These are phyloP conservation scores for Trichocladium uniseriatum DNA, from an alignment of 495 filamentous ascomycete genomes.

Conservation along the genomic window DNA sequence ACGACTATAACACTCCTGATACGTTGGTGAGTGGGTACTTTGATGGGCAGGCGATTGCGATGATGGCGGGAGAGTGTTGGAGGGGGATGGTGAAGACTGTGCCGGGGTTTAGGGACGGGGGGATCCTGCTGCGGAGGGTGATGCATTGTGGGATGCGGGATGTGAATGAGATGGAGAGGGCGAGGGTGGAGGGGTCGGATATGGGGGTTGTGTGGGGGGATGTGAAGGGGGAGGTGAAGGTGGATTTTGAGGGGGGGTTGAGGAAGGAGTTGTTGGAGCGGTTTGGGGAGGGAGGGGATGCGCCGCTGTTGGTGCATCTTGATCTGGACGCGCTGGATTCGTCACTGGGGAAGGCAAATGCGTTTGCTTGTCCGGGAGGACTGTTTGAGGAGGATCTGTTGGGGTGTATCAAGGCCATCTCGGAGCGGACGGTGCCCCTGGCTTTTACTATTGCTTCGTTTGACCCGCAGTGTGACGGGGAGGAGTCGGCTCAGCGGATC, in stretches of 20 bases:
- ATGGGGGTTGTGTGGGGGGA: conserved; percentile 12
- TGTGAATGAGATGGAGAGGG: conserved; percentile 9
- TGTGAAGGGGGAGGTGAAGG: not conserved
- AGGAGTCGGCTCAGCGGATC: conserved; percentile 2
- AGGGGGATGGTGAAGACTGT: conserved; percentile 2
- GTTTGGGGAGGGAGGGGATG: not conserved
- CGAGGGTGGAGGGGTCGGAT: not conserved
- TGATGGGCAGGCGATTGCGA: conserved; percentile 11
- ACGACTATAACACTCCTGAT: conserved; percentile 10
- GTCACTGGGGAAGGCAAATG: conserved; percentile 6
- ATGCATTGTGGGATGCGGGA: conserved; percentile 11
- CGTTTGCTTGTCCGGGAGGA: conserved; percentile 5
- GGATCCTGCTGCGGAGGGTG: not conserved
- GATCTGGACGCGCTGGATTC: conserved; percentile 8
- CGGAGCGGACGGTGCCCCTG: conserved; percentile 1
- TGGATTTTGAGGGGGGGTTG: conserved; percentile 1
- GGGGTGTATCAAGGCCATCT: conserved; percentile 7
- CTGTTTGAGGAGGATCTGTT: conserved; percentile 1
- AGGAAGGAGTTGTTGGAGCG: not conserved
- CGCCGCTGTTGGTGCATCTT: conserved; percentile 3
- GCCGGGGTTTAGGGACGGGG: conserved; percentile 1
- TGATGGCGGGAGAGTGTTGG: conserved; percentile 14
- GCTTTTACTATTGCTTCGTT: conserved; percentile 8
- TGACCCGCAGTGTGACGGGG: conserved; percentile 8
- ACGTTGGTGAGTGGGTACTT: conserved; percentile 8